phyloP scores from a whole-genome alignment of 2,329 filamentous ascomycete species.

The Aspergillus calidoustus region DNA sequence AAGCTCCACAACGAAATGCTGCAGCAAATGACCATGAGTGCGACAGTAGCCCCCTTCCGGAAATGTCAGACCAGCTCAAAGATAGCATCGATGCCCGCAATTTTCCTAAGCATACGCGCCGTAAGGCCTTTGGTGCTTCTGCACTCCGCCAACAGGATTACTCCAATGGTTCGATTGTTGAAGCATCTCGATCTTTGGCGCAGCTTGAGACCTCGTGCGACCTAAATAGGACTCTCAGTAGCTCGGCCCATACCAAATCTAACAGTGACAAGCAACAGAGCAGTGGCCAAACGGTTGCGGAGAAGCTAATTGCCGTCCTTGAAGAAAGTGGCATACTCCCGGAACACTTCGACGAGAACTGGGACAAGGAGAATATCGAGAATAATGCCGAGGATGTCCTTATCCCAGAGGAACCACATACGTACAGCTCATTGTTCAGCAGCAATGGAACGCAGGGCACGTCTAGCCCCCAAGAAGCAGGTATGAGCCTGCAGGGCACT shows the following conservation, averaged over 20 bases:
- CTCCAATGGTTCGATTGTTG: neutral
- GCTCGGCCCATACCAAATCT: neutral
- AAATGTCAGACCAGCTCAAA: neutral
- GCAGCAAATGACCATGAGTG: neutral
- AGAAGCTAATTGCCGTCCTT: slow-evolving; percentile 31
- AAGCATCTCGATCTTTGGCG: neutral
- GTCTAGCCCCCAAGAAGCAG: neutral
- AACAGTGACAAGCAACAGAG: slow-evolving; percentile 16
- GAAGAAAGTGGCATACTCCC: slow-evolving; percentile 1
- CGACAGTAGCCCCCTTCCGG: neutral
- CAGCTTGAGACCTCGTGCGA: neutral
- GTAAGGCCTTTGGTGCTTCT: neutral
- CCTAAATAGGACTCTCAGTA: neutral
- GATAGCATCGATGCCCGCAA: neutral
- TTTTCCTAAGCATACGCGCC: neutral
- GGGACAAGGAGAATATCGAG: neutral
- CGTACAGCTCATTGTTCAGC: neutral
- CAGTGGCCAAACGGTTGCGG: slow-evolving; percentile 29
- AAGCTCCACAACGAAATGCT: neutral
- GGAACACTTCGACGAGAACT: neutral
- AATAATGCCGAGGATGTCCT: neutral
- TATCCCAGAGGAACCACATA: neutral
- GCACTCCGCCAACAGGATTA: neutral
- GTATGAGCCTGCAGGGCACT: neutral
- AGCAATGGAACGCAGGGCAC: neutral